Conservation (phyloP, 2,329 filamentous ascomycete genomes). For the Coleophoma eucalyptorum region DNA sequence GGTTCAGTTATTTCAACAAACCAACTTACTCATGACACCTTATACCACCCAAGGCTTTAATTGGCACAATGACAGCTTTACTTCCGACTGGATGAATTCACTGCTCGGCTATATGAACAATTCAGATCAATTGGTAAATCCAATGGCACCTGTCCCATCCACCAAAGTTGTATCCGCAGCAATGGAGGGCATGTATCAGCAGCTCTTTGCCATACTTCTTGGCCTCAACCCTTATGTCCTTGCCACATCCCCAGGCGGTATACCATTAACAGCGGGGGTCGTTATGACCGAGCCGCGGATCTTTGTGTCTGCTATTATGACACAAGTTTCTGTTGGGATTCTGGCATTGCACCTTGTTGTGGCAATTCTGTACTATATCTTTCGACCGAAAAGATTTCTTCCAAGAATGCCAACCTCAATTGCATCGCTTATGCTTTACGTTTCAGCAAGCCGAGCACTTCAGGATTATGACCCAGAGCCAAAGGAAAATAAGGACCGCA, state of each 20-base stretch:
- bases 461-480: constrained; percentile 25
- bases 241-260: constrained; percentile 3
- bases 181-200: constrained; percentile 28
- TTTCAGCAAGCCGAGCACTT: constrained; percentile 42
- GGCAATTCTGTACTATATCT: constrained; percentile 37
- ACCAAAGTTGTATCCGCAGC: constrained; percentile 19
- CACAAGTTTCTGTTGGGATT: constrained; percentile 39
- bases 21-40: constrained; percentile 4
- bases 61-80: constrained; percentile 45
- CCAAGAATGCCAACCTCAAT: constrained; percentile 48
- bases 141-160: constrained; percentile 27
- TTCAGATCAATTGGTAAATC: constrained; percentile 29
- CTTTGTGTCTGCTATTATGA: constrained; percentile 43
- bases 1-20: background rate
- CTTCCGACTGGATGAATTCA: constrained; percentile 43
- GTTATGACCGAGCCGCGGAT: constrained; percentile 34
- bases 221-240: constrained; percentile 39
- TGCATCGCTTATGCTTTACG: constrained; percentile 40
- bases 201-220: constrained; percentile 39
- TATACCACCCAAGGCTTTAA: background rate
- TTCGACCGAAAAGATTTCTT: constrained; percentile 36
- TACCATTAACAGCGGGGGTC: background rate
- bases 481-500: background rate
- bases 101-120: constrained; percentile 32
- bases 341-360: constrained; percentile 39